Base-by-base conservation (phyloP, 106 monocot species). In the Phalaenopsis equestris region DNA sequence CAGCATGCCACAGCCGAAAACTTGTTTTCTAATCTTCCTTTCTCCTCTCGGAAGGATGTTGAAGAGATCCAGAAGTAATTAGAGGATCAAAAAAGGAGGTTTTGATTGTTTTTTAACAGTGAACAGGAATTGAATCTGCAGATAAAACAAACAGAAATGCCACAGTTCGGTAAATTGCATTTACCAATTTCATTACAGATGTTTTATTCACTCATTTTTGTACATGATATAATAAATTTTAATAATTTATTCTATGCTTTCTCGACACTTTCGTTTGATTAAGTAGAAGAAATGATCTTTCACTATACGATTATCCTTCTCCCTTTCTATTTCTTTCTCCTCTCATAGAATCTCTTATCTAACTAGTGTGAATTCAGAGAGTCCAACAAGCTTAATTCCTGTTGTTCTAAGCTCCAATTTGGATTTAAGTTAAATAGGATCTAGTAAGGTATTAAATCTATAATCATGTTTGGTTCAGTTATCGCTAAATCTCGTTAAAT, bases 31-130 rank as follows among this genome's bases (percentile, higher is more conserved):
- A 5, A 79, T 89, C 49, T 91, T 89, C 52, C 84, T 82, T 64
- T 78, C 85, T 67, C 80, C 83, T 18, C 67, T 89, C 0, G 79
- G 81, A 55, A 75, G 80, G 82, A 65, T 89, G 37, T 87, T 80
- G 45, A 80, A 83, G 81, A 87, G 82, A 77, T 78, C 87, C 1
- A 87, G 81, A 39, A 87, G 84, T 76, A 79, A 67, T 74, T 86
- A 72, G 52, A 37, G 18, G 14, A 65, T 15, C 47, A 12, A 76
- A 12, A 76, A 24, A 76, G 6, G n/a, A 43, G 43, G 43, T 74
- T 38, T 41, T 72, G 0, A 38, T 72, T 72, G 72, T 64, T 72
- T 72, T 39, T 37, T 38, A 30, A 72, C 72, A 41, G 38, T 70
- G 70, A 70, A 70, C 39, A 39, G 39, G 70, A 38, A 37, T 70